A percentile compares a stretch with the other conserved stretches of the same genome.
Evolutionary conservation across 2,329 filamentous ascomycete genomes (phyloP).

Genomic region (Penicillium sp.): DNA sequence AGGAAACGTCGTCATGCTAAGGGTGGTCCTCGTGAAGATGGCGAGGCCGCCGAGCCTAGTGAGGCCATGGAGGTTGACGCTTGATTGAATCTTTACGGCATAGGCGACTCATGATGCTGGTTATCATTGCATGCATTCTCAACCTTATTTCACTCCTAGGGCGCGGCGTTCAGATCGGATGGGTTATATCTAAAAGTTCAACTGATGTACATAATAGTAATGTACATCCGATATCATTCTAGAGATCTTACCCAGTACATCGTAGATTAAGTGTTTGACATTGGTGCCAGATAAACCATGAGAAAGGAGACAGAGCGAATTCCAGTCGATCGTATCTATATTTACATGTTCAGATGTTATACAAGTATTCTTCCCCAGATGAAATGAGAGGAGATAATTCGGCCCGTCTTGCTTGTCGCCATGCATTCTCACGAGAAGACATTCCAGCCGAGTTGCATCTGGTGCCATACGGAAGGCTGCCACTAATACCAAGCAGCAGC

Average conservation of each 20-base stretch:
- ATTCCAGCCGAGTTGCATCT: neutral
- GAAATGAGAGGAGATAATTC: slow-evolving; percentile 4
- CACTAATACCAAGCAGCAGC: slow-evolving; percentile 5
- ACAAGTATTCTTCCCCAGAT: slow-evolving; percentile 4
- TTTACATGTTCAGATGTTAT: slow-evolving; percentile 10
- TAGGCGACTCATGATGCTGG: slow-evolving; percentile 11
- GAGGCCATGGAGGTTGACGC: slow-evolving; percentile 20
- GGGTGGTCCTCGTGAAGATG: slow-evolving; percentile 22
- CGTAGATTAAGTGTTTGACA: neutral
- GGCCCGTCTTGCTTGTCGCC: neutral
- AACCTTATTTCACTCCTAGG: slow-evolving; percentile 11
- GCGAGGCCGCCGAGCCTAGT: slow-evolving; percentile 14
- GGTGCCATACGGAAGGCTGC: neutral
- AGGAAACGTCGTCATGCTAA: slow-evolving; percentile 38
- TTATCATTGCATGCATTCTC: slow-evolving; percentile 15
- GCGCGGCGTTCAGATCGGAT: slow-evolving; percentile 32
- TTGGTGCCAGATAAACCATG: neutral
- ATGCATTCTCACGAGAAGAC: neutral
- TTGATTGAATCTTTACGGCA: slow-evolving; percentile 12
- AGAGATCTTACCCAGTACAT: neutral
- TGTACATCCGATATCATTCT: slow-evolving; percentile 18
- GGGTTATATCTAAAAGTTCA: slow-evolving; percentile 25
- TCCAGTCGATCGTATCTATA: neutral
- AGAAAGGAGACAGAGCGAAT: neutral
- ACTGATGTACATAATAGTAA: slow-evolving; percentile 11